phyloP scores from a whole-genome alignment of 2,329 filamentous ascomycete species.

The Dactylellina leptospora region DNA sequence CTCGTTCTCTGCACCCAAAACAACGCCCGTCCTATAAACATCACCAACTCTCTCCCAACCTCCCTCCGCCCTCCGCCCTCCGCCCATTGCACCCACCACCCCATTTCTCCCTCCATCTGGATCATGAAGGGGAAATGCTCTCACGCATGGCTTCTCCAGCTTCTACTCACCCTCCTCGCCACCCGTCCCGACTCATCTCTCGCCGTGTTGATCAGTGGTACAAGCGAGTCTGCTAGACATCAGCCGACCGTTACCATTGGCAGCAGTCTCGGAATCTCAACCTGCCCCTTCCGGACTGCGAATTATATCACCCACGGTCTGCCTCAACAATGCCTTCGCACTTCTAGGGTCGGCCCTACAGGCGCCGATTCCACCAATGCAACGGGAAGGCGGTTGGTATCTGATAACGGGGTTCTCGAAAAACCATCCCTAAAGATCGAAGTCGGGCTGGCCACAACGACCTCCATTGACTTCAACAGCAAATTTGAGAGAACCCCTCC shows the following conservation, averaged over 20 bases:
- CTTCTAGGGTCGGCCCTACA: conserved; percentile 57
- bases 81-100: neutral
- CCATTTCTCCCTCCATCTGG: conserved; percentile 22
- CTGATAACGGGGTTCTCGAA: conserved; percentile 6
- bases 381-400: conserved; percentile 13
- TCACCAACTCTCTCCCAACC: neutral
- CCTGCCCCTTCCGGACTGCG: conserved; percentile 71
- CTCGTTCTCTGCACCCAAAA: no score
- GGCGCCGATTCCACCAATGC: conserved; percentile 23
- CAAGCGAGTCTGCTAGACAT: conserved; percentile 45
- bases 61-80: neutral
- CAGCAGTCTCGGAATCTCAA: conserved; percentile 44
- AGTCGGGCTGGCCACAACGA: conserved; percentile 37
- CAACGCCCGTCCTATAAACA: no score
- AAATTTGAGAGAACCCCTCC: conserved; percentile 25
- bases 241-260: conserved; percentile 41
- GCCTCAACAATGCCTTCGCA: conserved; percentile 77
- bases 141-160: conserved; percentile 43
- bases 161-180: conserved; percentile 22
- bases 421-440: conserved; percentile 32
- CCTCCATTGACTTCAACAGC: conserved; percentile 26
- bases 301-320: conserved; percentile 84
- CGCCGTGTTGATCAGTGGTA: conserved; percentile 34
- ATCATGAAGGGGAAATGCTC: conserved; percentile 52
- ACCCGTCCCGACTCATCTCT: conserved; percentile 6